Conservation (phyloP, 257 asterid genomes). For the Solanum dulcamara region DNA sequence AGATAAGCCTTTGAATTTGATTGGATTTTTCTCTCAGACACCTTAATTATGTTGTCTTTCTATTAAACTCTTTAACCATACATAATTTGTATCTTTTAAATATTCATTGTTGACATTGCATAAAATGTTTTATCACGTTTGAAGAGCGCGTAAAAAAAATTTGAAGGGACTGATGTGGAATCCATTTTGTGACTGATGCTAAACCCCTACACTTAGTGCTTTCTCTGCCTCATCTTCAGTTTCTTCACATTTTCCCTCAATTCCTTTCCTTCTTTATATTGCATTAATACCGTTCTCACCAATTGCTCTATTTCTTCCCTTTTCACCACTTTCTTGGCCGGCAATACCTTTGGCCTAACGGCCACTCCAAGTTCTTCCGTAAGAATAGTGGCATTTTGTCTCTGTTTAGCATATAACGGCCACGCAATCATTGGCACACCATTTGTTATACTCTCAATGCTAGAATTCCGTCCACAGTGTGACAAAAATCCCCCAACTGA, state of each 20-base stretch:
- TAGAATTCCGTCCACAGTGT: constrained; percentile 20
- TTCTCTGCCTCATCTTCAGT: background rate
- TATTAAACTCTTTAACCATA: too few relatives aligned
- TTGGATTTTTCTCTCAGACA: too few relatives aligned
- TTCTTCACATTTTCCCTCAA: constrained; percentile 3
- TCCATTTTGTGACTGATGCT: too few relatives aligned
- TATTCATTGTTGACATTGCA: too few relatives aligned
- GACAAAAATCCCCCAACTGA: constrained; percentile 12
- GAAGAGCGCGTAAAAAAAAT: too few relatives aligned
- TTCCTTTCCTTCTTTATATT: background rate
- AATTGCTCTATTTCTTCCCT: constrained; percentile 10
- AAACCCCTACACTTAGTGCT: background rate
- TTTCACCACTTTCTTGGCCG: background rate
- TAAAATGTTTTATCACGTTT: too few relatives aligned
- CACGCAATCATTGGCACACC: constrained; percentile 19
- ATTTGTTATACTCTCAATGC: constrained; percentile 1
- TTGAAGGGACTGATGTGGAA: too few relatives aligned
- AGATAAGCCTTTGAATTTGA: too few relatives aligned
- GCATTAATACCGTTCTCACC: constrained; percentile 10
- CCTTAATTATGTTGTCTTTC: too few relatives aligned
- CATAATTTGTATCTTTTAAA: too few relatives aligned
- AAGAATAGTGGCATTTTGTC: constrained; percentile 3
- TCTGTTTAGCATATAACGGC: constrained; percentile 12
- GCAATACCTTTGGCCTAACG: constrained; percentile 1
- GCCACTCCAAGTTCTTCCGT: constrained; percentile 12